Evolutionary conservation across 2,329 filamentous ascomycete species (phyloP).

Genomic region (Leptographium wingfieldii): DNA sequence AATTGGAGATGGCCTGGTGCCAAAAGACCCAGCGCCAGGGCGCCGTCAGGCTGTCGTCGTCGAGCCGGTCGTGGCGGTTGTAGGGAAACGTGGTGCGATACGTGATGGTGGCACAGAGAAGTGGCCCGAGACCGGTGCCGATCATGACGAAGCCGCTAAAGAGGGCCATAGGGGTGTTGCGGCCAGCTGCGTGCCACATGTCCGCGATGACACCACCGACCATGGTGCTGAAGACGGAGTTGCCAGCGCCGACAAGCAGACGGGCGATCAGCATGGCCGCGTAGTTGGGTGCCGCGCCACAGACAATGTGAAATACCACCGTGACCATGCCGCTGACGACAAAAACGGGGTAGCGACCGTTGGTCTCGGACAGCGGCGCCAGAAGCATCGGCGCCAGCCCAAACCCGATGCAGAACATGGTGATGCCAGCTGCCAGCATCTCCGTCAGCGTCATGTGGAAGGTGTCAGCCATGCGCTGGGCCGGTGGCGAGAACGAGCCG

Average conservation of each 20-base stretch:
- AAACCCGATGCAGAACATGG: conserved; percentile 71
- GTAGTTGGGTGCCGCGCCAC: conserved; percentile 56
- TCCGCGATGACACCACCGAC: conserved; percentile 87
- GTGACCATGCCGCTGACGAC: conserved; percentile 60
- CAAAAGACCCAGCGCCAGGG: conserved; percentile 84
- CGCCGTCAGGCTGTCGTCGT: conserved; percentile 14
- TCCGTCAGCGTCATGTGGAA: conserved; percentile 57
- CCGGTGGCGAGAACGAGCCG: conserved; percentile 64
- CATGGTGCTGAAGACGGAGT: conserved; percentile 72
- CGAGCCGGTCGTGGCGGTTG: conserved; percentile 8
- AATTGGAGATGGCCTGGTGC: conserved; percentile 62
- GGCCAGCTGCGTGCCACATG: conserved; percentile 62
- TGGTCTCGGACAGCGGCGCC: conserved; percentile 78
- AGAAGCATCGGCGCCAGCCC: conserved; percentile 75
- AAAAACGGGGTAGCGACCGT: conserved; percentile 76
- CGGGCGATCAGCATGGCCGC: conserved; percentile 64
- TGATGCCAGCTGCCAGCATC: conserved; percentile 53
- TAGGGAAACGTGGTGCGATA: conserved; percentile 33
- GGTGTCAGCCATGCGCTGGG: conserved; percentile 49
- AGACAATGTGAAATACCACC: conserved; percentile 57
- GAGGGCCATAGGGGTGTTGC: conserved; percentile 82
- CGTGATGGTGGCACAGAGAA: conserved; percentile 59
- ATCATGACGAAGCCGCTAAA: conserved; percentile 70
- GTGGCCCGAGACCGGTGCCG: conserved; percentile 67
- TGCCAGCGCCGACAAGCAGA: conserved; percentile 66